Base-by-base conservation (phyloP, 1,284 basidiomycete species). In the Mycena citricolor region DNA sequence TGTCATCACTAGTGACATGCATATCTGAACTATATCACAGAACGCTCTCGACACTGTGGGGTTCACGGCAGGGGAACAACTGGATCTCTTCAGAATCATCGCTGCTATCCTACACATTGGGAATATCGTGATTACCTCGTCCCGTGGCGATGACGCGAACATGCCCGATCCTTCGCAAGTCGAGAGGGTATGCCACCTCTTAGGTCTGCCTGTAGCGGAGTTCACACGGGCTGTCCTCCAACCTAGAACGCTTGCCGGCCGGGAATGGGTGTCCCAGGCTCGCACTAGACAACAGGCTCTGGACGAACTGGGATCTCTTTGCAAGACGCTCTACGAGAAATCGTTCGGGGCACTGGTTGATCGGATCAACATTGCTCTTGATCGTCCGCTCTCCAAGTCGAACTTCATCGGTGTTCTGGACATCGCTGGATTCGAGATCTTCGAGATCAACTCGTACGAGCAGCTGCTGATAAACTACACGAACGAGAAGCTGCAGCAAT, bases 401-500 rank as follows among this genome's bases (percentile, higher is more conserved):
- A 94, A 90, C 2, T 99, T 98, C 64, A 99, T 99, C 51, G 97
- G 97, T 32, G 97, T 99, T 3, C 79, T 99, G 23, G 97, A 99
- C 79, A 99, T 99, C 47, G 97, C 97, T 6, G 97, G 97, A 16
- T 99, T 99, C 69, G 97, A 99, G 65, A 99, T 99, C 69, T 89
- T 90, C 66, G 85, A 87, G 45, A 69, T 80, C 53, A 94, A 94
- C 63, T 87, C 87, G 11, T 99, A 99, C 65, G 97, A 99, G 61
- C 97, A 99, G 66, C 79, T 99, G 19, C 83, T 97, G 58, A 99
- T 99, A 80, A 99, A 99, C 64, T 97, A 93, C 62, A 99, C 97
- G 32, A 99, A 99, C 71, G 94, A 97, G 74, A 94, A 88, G 61
- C 77, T 97, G 7, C 93, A 95, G 63, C 93, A 94, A 62, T 97